These are phyloP conservation scores for Leucosporidium creatinivorum DNA, from an alignment of 768 basidiomycete species.

Conservation along the genomic window DNA sequence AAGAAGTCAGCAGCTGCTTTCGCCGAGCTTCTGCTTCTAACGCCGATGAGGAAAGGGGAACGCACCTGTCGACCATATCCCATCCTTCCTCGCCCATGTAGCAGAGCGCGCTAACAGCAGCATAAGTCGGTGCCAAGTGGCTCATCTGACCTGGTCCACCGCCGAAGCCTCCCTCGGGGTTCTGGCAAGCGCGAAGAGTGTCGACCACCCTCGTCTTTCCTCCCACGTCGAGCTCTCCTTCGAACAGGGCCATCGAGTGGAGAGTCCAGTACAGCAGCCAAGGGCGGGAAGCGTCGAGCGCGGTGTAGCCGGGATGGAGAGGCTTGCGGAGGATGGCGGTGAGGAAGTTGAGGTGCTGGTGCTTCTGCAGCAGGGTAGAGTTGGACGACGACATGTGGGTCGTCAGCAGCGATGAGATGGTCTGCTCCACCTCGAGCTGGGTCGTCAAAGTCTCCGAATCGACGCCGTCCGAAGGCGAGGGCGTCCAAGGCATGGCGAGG, in stretches of 20 bases:
- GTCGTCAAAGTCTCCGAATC: conserved; percentile 7
- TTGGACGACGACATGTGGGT: not conserved
- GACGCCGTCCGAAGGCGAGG: conserved; percentile 22
- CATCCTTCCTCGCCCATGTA: conserved; percentile 73
- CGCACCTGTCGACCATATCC: conserved; percentile 75
- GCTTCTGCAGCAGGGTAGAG: conserved; percentile 4
- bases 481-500: conserved; percentile 27
- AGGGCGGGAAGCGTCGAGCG: conserved; percentile 87
- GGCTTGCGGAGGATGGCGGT: conserved; percentile 59
- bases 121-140: conserved; percentile 85
- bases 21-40: no score
- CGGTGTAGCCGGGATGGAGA: conserved; percentile 68
- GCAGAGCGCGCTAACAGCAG: conserved; percentile 72
- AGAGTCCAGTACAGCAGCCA: conserved; percentile 93
- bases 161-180: conserved; percentile 79
- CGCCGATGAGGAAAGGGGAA: not conserved
- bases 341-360: conserved; percentile 52
- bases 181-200: conserved; percentile 73
- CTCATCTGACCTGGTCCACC: conserved; percentile 84
- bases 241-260: conserved; percentile 62
- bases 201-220: conserved; percentile 50
- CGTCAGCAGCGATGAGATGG: conserved; percentile 15
- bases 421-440: conserved; percentile 20
- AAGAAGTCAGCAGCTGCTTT: not conserved
- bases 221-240: conserved; percentile 18